phyloP scores from a whole-genome alignment of 2,329 filamentous ascomycete species.

The Epicoccum sorghinum region DNA sequence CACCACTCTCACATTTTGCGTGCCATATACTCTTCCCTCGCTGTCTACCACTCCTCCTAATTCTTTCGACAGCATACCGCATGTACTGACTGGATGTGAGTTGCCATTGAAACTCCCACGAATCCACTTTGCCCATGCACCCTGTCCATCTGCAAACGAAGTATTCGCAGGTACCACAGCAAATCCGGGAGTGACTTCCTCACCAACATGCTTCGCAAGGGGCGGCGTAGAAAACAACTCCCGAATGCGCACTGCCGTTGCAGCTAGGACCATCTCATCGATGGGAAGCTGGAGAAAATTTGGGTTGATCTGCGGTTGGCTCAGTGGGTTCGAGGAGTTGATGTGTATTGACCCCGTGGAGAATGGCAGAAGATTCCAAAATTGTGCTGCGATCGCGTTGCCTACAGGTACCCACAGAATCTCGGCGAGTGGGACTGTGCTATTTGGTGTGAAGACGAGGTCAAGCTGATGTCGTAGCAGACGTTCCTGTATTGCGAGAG shows the following conservation, averaged over 20 bases:
- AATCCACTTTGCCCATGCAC: constrained; percentile 34
- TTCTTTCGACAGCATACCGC: constrained; percentile 42
- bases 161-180: constrained; percentile 28
- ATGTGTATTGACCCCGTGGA: constrained; percentile 46
- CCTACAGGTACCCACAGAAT: constrained; percentile 49
- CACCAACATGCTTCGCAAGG: constrained; percentile 26
- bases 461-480: constrained; percentile 56
- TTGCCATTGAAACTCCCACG: constrained; percentile 29
- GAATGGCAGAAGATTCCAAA: constrained; percentile 48
- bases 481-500: constrained; percentile 44
- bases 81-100: constrained; percentile 42
- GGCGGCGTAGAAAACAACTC: constrained; percentile 37
- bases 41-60: constrained; percentile 44
- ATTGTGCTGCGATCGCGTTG: constrained; percentile 44
- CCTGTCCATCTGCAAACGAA: constrained; percentile 14
- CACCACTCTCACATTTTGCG: constrained; percentile 43
- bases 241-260: constrained; percentile 40
- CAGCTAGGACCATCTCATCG: constrained; percentile 45
- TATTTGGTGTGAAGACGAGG: constrained; percentile 51
- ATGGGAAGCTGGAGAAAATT: constrained; percentile 51
- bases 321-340: constrained; percentile 35
- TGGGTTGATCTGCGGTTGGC: constrained; percentile 50
- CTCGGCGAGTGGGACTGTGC: constrained; percentile 55
- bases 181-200: constrained; percentile 30
- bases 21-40: constrained; percentile 43